A percentile compares a stretch with the other conserved stretches of the same genome.
phyloP scores from a whole-genome alignment of 139 green algal genomes.

The Ettlia oleoabundans region DNA sequence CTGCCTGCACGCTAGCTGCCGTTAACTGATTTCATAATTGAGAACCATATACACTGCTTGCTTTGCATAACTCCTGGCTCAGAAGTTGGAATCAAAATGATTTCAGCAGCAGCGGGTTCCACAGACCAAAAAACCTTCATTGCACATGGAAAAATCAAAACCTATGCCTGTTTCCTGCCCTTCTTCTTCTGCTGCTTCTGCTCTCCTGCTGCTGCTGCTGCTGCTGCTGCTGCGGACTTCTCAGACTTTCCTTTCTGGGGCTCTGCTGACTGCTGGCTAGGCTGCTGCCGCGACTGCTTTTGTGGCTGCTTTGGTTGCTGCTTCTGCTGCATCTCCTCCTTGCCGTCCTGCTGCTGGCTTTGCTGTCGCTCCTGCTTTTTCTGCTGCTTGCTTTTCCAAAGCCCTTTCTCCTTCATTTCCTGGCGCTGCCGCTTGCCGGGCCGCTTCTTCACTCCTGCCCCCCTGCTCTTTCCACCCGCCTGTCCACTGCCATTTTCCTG shows the following conservation, averaged over 20 bases:
- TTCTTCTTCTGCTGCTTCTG: not conserved
- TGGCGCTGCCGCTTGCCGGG: slow-evolving; percentile 50
- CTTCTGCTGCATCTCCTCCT: not conserved
- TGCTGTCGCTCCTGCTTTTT: not conserved
- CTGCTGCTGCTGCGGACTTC: slow-evolving; percentile 5
- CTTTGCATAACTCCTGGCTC: too few relatives aligned
- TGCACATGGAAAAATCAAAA: too few relatives aligned
- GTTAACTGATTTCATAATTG: too few relatives aligned
- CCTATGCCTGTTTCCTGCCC: not conserved
- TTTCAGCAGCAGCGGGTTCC: too few relatives aligned
- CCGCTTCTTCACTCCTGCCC: slow-evolving; percentile 4
- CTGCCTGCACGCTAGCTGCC: too few relatives aligned
- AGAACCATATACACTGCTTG: too few relatives aligned
- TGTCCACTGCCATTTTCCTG: not conserved
- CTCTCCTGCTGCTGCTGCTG: not conserved
- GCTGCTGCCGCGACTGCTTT: not conserved
- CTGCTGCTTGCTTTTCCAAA: slow-evolving; percentile 17
- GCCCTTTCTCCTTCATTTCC: slow-evolving; percentile 26
- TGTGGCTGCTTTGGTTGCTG: not conserved
- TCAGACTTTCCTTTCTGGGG: too few relatives aligned
- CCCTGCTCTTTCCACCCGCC: not conserved
- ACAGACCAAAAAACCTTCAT: too few relatives aligned
- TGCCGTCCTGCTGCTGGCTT: not conserved
- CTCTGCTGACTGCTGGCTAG: too few relatives aligned
- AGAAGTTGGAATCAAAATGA: too few relatives aligned